phyloP scores from a whole-genome alignment of 2,329 filamentous ascomycete genomes.

The Immersiporthe knoxdaviesiana region DNA sequence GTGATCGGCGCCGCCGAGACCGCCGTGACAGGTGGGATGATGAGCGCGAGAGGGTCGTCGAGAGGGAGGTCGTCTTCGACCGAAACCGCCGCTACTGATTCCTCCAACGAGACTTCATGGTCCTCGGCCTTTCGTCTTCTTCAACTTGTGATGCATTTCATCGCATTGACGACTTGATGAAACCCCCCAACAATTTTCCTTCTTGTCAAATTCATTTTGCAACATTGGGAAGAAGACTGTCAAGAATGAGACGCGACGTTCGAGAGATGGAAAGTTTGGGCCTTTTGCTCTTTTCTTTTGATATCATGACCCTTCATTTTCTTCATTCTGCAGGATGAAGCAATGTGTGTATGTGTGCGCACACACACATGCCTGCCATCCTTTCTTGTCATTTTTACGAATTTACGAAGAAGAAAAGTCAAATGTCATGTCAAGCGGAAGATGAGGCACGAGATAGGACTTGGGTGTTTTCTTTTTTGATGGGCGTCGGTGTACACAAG shows the following conservation, averaged over 20 bases:
- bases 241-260: neutral
- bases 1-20: slow-evolving; percentile 38
- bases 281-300: neutral
- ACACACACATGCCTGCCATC: neutral
- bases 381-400: slow-evolving; percentile 1
- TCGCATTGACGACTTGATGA: neutral
- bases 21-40: slow-evolving; percentile 41
- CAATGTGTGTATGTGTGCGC: neutral
- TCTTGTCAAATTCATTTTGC: neutral
- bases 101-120: neutral
- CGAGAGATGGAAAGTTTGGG: neutral
- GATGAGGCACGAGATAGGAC: slow-evolving; percentile 6
- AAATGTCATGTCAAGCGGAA: neutral
- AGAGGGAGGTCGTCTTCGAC: slow-evolving; percentile 69
- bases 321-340: neutral
- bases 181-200: neutral
- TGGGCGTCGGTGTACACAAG: slow-evolving; percentile 12
- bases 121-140: neutral
- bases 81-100: slow-evolving; percentile 33
- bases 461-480: neutral
- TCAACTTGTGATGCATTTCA: neutral
- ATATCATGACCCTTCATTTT: neutral
- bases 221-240: neutral
- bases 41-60: slow-evolving; percentile 64
- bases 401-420: slow-evolving; percentile 10